phyloP scores from a whole-genome alignment of 2,329 filamentous ascomycete genomes.

The Fusarium pininemorale region DNA sequence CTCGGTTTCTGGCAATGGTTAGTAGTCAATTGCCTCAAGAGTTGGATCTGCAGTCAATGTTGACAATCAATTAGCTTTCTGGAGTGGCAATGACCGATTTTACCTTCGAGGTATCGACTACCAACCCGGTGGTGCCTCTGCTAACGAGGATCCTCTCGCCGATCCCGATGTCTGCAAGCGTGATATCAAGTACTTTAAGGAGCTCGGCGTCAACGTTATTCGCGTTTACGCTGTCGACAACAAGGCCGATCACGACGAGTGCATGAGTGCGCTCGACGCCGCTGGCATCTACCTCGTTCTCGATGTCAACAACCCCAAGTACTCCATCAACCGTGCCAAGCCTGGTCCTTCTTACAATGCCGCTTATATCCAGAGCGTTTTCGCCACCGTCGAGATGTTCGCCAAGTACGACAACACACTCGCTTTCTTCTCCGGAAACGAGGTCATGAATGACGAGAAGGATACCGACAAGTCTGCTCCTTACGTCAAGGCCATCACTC shows the following conservation, averaged over 20 bases:
- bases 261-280: constrained; percentile 82
- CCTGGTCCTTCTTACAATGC: constrained; percentile 88
- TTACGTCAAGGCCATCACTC: constrained; percentile 81
- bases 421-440: constrained; percentile 85
- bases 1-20: constrained; percentile 67
- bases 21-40: constrained; percentile 13
- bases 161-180: constrained; percentile 76
- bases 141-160: constrained; percentile 76
- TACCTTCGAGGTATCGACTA: constrained; percentile 70
- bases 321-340: constrained; percentile 82
- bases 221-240: constrained; percentile 96
- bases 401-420: constrained; percentile 85
- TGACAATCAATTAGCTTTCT: constrained; percentile 59
- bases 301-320: constrained; percentile 89
- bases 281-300: constrained; percentile 93
- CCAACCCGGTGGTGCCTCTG: constrained; percentile 68
- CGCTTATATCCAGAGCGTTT: constrained; percentile 83
- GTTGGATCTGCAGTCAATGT: neutral
- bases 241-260: constrained; percentile 79
- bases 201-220: constrained; percentile 88
- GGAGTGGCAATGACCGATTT: constrained; percentile 61
- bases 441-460: constrained; percentile 76
- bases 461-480: constrained; percentile 72
- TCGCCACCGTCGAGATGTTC: constrained; percentile 88
- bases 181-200: constrained; percentile 83